Evolutionary conservation across 2,329 filamentous ascomycete genomes (phyloP).

Genomic region (Alternaria gaisen): DNA sequence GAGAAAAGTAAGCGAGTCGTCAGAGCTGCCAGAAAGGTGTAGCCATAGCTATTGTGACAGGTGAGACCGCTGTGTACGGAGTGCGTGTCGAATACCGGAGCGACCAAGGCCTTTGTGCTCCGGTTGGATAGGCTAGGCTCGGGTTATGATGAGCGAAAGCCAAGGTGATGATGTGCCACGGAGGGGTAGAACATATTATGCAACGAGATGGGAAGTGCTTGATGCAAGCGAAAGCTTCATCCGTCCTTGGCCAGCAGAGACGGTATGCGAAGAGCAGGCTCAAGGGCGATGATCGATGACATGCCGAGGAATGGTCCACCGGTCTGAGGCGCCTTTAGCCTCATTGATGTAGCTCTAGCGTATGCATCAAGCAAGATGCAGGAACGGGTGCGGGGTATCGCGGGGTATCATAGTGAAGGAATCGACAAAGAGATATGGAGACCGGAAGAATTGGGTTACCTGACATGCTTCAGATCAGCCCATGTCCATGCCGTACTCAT

Average conservation of each 20-base stretch:
- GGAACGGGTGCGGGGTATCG: conserved; percentile 46
- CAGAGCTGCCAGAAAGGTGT: neutral
- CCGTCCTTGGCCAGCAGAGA: conserved; percentile 49
- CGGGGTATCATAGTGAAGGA: conserved; percentile 47
- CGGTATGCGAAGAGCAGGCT: conserved; percentile 24
- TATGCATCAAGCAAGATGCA: conserved; percentile 41
- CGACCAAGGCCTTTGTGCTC: conserved; percentile 9
- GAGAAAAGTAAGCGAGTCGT: neutral
- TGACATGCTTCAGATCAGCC: conserved; percentile 38
- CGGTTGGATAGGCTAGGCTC: conserved; percentile 15
- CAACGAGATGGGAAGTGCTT: conserved; percentile 39
- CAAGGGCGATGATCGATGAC: neutral
- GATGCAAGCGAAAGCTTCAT: conserved; percentile 34
- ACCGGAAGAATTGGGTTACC: conserved; percentile 12
- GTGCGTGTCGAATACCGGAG: neutral
- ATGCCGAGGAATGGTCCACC: conserved; percentile 9
- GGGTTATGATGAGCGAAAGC: conserved; percentile 21
- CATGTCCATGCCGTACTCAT: conserved; percentile 84
- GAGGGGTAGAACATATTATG: conserved; percentile 38
- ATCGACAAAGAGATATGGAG: conserved; percentile 29
- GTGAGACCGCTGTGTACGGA: conserved; percentile 1
- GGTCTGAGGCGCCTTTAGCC: conserved; percentile 11
- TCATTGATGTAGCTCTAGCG: conserved; percentile 22
- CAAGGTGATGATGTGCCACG: conserved; percentile 24
- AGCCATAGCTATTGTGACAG: neutral